Evolutionary conservation across 163 green algal species (phyloP).

Genomic region (Chlamydomonas reinhardtii): DNA sequence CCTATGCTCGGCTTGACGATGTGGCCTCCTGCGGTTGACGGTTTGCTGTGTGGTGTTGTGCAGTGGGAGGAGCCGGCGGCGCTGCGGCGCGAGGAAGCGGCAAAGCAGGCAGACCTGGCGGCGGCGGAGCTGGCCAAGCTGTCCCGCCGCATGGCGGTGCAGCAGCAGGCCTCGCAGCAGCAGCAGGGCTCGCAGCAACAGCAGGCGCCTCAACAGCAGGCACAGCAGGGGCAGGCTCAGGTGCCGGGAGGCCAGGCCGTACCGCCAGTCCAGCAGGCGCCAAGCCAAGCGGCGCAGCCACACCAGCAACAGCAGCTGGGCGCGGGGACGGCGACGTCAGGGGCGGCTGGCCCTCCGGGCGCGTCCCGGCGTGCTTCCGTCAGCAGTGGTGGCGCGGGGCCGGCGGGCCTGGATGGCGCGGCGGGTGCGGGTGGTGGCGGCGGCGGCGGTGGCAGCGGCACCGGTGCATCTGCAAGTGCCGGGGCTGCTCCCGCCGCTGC

Average conservation of each 20-base stretch:
- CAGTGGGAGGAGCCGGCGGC: constrained; percentile 71
- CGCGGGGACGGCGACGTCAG: neutral
- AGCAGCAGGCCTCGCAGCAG: constrained; percentile 40
- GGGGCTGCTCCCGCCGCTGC: neutral
- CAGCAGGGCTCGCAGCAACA: neutral
- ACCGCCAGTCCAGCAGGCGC: constrained; percentile 41
- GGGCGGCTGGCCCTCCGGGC: no score
- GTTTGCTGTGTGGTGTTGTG: neutral
- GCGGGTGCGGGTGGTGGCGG: neutral
- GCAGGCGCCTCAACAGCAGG: constrained; percentile 4
- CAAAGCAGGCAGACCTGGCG: constrained; percentile 83
- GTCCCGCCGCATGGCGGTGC: constrained; percentile 54
- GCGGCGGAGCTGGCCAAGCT: constrained; percentile 79
- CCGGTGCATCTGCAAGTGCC: neutral
- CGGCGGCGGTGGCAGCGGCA: neutral
- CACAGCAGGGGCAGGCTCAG: neutral
- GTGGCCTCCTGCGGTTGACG: no score
- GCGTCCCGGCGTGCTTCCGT: no score
- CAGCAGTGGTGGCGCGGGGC: no score
- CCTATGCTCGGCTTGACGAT: no score
- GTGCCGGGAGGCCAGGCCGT: neutral
- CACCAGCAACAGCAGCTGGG: no score
- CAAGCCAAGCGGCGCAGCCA: constrained; percentile 14
- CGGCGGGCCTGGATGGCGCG: no score
- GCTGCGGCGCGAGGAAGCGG: constrained; percentile 65